Conservation (phyloP, 2,329 filamentous ascomycete genomes). For the Chaetomium globosum region DNA sequence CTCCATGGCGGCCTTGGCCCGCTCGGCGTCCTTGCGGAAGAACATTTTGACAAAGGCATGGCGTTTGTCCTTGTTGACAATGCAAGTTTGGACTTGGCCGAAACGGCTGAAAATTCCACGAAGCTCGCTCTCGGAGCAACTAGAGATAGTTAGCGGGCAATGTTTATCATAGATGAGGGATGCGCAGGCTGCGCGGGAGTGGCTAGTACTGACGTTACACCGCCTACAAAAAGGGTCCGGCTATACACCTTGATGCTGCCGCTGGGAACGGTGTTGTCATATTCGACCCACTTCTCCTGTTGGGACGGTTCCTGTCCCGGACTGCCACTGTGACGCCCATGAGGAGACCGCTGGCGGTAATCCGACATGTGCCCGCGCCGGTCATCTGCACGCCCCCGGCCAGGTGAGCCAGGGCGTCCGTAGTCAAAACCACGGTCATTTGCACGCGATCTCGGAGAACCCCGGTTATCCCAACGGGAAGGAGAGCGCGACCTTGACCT, state of each 20-base stretch:
- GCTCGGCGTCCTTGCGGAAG: constrained; percentile 79
- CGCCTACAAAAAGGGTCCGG: constrained; percentile 93
- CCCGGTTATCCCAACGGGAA: constrained; percentile 68
- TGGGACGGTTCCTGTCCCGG: constrained; percentile 44
- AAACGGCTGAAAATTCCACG: constrained; percentile 77
- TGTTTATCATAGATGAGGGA: background rate
- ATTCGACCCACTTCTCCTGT: constrained; percentile 72
- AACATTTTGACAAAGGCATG: constrained; percentile 99
- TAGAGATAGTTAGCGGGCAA: constrained; percentile 39
- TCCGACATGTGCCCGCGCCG: constrained; percentile 61
- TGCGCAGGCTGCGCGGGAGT: background rate
- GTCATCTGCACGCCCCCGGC: constrained; percentile 57
- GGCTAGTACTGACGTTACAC: constrained; percentile 73
- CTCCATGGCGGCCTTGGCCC: constrained; percentile 86
- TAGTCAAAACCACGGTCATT: constrained; percentile 74
- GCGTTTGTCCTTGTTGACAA: constrained; percentile 96
- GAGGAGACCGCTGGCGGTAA: constrained; percentile 87
- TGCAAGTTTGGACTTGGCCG: constrained; percentile 92
- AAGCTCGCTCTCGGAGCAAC: constrained; percentile 78
- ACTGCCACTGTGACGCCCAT: constrained; percentile 67
- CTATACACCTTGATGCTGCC: constrained; percentile 90
- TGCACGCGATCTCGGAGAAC: constrained; percentile 61
- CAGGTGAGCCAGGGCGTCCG: constrained; percentile 66
- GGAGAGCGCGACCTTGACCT: constrained; percentile 81
- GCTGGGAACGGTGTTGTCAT: constrained; percentile 71